Base-by-base conservation (phyloP, 2,329 filamentous ascomycete species). In the Microdochium paspali region DNA sequence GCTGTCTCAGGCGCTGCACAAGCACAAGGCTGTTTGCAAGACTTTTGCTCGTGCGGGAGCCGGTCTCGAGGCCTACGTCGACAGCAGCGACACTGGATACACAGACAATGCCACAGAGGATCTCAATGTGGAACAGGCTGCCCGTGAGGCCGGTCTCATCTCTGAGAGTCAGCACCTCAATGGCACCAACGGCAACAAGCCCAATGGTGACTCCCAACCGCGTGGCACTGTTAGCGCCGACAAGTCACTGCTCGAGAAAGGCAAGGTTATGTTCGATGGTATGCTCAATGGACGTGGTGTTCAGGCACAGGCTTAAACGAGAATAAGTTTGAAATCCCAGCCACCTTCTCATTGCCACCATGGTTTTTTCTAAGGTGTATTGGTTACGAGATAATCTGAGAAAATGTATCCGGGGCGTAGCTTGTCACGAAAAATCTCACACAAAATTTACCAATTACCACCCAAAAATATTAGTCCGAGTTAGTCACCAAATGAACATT, bases 11-110 rank as follows among this genome's bases (percentile, higher is more conserved):
- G 82, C 80, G 2, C 67, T 87, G 13, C 67, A 68, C 44, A 68
- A 69, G 59, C 84, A 87, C 67, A 87, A 87, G 68, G 64, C 75
- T 46, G 53, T 83, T 7, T 79, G 81, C 69, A 76, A 78, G 60
- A 65, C 69, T 20, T 86, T 79, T 54, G 79, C 83, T 3, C 74
- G 84, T 2, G 62, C 76, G 28, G 84, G 84, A 21, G 79, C 73
- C 40, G 84, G 84, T 24, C 51, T 87, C 1, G 84, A 87, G 53
- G 82, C 83, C 0, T 86, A 76, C 49, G 84, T 87, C 7, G 84
- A 87, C 58, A 68, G 76, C 1, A 81, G 76, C 49, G 84, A 87
- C 55, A 87, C 82, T 44, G 84, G 84, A 0, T 76, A 76, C 50
- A 66, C 65, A 0, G 50, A 70, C 10, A 59, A 68, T n/a, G 62